phyloP scores from a whole-genome alignment of 768 basidiomycete species.

The Daedalea quercina region DNA sequence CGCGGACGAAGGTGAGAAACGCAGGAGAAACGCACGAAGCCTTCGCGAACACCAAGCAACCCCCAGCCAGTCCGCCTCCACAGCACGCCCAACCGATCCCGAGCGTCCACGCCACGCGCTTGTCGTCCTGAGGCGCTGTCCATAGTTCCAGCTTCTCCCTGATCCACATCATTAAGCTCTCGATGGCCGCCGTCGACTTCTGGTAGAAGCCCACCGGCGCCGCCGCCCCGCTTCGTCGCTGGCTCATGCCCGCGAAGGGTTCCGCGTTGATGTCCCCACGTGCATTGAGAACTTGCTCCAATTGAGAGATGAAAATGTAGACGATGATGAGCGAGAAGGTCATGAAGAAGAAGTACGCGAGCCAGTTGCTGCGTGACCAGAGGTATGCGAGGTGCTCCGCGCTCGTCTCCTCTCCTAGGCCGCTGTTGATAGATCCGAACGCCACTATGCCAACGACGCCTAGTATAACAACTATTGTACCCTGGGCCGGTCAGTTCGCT shows the following conservation, averaged over 20 bases:
- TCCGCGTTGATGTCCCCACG: conserved; percentile 63
- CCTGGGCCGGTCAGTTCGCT: conserved; percentile 37
- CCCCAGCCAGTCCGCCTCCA: conserved; percentile 86
- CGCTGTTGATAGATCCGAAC: conserved; percentile 80
- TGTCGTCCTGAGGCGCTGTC: conserved; percentile 78
- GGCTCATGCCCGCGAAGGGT: conserved; percentile 39
- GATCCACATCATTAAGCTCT: conserved; percentile 42
- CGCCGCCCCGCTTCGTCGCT: conserved; percentile 16
- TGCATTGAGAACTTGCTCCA: conserved; percentile 66
- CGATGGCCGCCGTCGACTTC: conserved; percentile 35
- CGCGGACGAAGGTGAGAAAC: neutral
- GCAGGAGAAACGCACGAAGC: conserved; percentile 51
- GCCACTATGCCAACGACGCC: conserved; percentile 87
- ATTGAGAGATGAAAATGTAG: conserved; percentile 60
- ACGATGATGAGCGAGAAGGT: conserved; percentile 56
- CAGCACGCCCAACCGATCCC: conserved; percentile 94
- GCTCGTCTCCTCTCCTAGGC: conserved; percentile 66
- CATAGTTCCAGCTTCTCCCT: conserved; percentile 63
- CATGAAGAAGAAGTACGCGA: conserved; percentile 86
- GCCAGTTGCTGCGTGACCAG: conserved; percentile 86
- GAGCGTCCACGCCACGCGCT: conserved; percentile 80
- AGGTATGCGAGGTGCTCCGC: conserved; percentile 72
- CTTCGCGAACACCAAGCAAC: conserved; percentile 82
- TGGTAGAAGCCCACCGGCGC: conserved; percentile 20
- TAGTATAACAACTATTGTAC: conserved; percentile 74